Base-by-base conservation (phyloP, 306 rosid species). In the Biancaea sappan region DNA sequence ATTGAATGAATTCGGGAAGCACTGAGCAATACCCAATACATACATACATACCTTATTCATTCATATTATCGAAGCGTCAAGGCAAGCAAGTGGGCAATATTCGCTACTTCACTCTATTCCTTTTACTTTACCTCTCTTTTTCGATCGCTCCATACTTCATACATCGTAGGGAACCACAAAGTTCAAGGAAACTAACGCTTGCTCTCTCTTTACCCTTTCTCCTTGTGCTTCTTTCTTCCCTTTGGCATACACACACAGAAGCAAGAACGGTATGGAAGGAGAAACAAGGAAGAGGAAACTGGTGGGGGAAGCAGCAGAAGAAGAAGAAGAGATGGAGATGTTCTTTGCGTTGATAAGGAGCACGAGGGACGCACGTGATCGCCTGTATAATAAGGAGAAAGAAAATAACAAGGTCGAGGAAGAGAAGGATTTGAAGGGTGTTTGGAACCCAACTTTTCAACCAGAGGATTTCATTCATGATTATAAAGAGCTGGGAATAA, bases 381-480 rank as follows among this genome's bases (percentile, higher is more conserved):
- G 75, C 6, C 19, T 75, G 10, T 57, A 38, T 8, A 46, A 38
- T 8, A 46, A 82, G 71, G 18, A 65, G 75, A 81, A 79, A 18
- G 37, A 41, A 18, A 37, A 14, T 21, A 56, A 72, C 57, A 62
- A 37, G 44, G 69, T 5, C 15, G 74, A 74, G 2, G 44, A 68
- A 25, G 62, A 40, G 13, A 79, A 83, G 48, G 56, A 35, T 12
- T 26, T 56, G 1, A 62, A 31, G 44, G 68, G 82, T 4, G 69
- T 81, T 48, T 89, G 97, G 97, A 84, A 84, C 46, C 97, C 90
- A 5, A 69, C 74, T 37, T 92, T 92, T 57, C 79, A 79, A 64
- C 83, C 86, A 12, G 89, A 86, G 61, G 97, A 92, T 81, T 89
- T 92, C 85, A 58, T 83, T n/a, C 46, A 8, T 21, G 81, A 75